These are phyloP conservation scores for Aspergillus phoenicis DNA, from an alignment of 2,329 filamentous ascomycete species.

Conservation along the genomic window DNA sequence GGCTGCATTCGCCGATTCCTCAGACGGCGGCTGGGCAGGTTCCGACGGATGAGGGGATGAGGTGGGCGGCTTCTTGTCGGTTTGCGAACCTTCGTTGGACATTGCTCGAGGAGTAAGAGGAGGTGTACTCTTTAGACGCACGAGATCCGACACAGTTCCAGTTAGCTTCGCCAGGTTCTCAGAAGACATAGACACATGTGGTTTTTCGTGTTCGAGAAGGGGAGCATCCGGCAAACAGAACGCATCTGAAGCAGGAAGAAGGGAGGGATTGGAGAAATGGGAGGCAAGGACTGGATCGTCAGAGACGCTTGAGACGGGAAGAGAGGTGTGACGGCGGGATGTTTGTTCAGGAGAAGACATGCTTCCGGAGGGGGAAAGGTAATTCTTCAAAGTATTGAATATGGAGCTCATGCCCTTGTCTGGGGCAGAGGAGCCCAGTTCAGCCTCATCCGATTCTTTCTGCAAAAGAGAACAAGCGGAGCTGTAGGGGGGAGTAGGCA, in stretches of 20 bases:
- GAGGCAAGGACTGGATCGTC: constrained; percentile 66
- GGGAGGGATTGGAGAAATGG: constrained; percentile 69
- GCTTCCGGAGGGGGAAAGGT: constrained; percentile 43
- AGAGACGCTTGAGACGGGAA: constrained; percentile 66
- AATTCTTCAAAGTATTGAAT: constrained; percentile 49
- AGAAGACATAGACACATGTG: constrained; percentile 45
- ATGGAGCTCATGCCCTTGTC: constrained; percentile 46
- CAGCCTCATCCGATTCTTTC: constrained; percentile 46
- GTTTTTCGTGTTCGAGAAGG: constrained; percentile 52
- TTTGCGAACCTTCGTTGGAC: constrained; percentile 61
- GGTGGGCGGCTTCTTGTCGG: constrained; percentile 35
- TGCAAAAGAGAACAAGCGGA: constrained; percentile 48
- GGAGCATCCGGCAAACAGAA: constrained; percentile 50
- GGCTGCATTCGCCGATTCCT: constrained; percentile 31
- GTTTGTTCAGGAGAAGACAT: constrained; percentile 35
- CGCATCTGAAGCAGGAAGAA: constrained; percentile 54
- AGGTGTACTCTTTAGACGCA: constrained; percentile 80
- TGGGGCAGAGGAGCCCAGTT: constrained; percentile 40
- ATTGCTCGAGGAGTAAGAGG: constrained; percentile 87
- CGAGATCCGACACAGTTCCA: constrained; percentile 65
- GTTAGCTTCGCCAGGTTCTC: constrained; percentile 71
- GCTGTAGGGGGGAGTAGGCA: constrained; percentile 49
- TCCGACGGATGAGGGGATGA: constrained; percentile 26
- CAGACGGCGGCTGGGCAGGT: constrained; percentile 21
- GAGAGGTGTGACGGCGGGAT: constrained; percentile 49